Conservation (phyloP, 768 basidiomycete species). For the Scleroderma citrinum region DNA sequence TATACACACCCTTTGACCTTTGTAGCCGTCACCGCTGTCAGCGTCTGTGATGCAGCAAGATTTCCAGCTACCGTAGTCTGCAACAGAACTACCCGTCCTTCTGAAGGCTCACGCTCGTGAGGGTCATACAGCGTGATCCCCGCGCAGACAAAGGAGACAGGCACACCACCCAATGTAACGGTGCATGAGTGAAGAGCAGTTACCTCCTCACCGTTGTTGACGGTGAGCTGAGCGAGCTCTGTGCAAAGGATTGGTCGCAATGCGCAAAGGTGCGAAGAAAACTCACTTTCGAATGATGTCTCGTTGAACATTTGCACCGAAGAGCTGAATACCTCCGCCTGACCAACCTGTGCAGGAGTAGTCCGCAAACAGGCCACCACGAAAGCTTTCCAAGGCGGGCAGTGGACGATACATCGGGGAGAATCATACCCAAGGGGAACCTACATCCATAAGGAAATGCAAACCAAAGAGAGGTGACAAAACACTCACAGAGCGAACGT, state of each 20-base stretch:
- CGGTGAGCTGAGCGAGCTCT: constrained; percentile 28
- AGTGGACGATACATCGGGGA: constrained; percentile 63
- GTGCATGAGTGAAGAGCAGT: constrained; percentile 41
- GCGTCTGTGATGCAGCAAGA: constrained; percentile 11
- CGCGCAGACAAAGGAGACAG: constrained; percentile 41
- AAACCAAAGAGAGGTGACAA: background rate
- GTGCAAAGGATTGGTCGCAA: constrained; percentile 1
- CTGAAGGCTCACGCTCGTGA: constrained; percentile 43
- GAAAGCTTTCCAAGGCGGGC: constrained; percentile 47
- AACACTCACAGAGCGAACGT: constrained; percentile 72
- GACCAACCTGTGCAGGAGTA: constrained; percentile 49
- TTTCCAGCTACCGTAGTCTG: constrained; percentile 26
- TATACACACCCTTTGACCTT: constrained; percentile 65
- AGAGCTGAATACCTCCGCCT: constrained; percentile 40
- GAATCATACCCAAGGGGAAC: constrained; percentile 65
- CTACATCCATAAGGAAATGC: constrained; percentile 31
- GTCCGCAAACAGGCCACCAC: constrained; percentile 59
- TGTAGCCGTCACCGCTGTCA: constrained; percentile 34
- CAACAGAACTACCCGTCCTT: constrained; percentile 61
- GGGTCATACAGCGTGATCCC: constrained; percentile 40
- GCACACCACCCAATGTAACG: constrained; percentile 21
- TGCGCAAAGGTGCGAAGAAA: background rate
- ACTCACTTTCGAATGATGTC: constrained; percentile 55
- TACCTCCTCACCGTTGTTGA: constrained; percentile 53
- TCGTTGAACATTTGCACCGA: constrained; percentile 67